These are phyloP conservation scores for Metschnikowia hibisci DNA, from an alignment of 805 yeast species.

Conservation along the genomic window DNA sequence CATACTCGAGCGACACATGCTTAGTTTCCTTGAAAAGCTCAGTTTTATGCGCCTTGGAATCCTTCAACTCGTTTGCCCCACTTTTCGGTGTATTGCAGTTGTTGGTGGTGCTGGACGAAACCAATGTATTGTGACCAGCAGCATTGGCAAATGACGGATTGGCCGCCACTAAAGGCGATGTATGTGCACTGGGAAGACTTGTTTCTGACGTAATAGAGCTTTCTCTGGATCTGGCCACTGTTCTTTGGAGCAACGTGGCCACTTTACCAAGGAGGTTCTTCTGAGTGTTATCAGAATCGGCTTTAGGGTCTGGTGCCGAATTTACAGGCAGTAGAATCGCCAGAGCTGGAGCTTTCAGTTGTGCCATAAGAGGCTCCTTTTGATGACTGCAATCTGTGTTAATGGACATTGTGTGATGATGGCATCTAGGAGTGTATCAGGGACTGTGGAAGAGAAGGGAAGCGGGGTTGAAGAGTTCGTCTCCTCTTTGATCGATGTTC, in stretches of 20 bases:
- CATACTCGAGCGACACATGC: conserved; percentile 76
- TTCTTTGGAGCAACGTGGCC: conserved; percentile 27
- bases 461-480: neutral
- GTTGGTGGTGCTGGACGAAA: conserved; percentile 1
- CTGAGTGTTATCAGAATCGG: conserved; percentile 8
- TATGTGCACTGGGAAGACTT: neutral
- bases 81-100: neutral
- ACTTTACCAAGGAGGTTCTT: conserved; percentile 31
- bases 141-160: conserved; percentile 1
- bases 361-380: neutral
- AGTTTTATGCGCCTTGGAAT: neutral
- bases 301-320: neutral
- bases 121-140: neutral
- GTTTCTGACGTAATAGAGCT: conserved; percentile 3
- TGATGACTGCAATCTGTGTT: neutral
- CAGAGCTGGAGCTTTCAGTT: conserved; percentile 3
- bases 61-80: neutral
- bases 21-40: conserved; percentile 64
- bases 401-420: neutral
- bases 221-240: conserved; percentile 20
- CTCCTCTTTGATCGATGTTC: neutral
- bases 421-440: neutral
- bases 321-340: conserved; percentile 5
- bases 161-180: neutral
- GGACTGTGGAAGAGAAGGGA: neutral